A percentile compares a stretch with the other conserved stretches of the same genome.
Evolutionary conservation across 2,329 filamentous ascomycete genomes (phyloP).

Genomic region (Purpureocillium lavendulum): DNA sequence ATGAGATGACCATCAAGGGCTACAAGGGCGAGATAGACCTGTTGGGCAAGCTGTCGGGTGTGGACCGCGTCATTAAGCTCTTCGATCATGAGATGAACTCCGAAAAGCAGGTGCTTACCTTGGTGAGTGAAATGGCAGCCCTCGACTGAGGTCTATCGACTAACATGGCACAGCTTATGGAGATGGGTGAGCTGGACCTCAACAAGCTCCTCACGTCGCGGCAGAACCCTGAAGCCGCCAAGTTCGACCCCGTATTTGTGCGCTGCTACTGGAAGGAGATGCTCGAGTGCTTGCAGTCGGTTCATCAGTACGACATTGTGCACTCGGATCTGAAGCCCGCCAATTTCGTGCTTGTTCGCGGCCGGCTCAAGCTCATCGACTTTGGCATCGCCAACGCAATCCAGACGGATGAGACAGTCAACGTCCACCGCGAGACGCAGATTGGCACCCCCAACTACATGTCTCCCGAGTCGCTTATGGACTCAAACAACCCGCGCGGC

Average conservation of each 20-base stretch:
- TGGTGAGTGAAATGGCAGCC: slow-evolving; percentile 46
- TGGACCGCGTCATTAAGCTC: slow-evolving; percentile 83
- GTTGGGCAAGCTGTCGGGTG: slow-evolving; percentile 69
- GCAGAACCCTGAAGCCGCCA: slow-evolving; percentile 62
- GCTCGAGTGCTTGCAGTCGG: slow-evolving; percentile 86
- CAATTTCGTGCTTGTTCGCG: slow-evolving; percentile 90
- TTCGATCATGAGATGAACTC: slow-evolving; percentile 92
- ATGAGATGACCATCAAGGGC: slow-evolving; percentile 73
- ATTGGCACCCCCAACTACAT: slow-evolving; percentile 98
- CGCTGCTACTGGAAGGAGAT: slow-evolving; percentile 99
- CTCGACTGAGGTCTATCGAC: background rate
- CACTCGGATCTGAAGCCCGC: slow-evolving; percentile 96
- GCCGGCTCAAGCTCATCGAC: slow-evolving; percentile 89
- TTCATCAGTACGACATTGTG: slow-evolving; percentile 86
- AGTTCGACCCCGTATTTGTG: slow-evolving; percentile 81
- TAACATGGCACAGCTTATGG: slow-evolving; percentile 64
- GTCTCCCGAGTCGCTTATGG: slow-evolving; percentile 89
- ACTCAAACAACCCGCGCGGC: slow-evolving; percentile 62
- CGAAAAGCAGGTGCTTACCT: slow-evolving; percentile 78
- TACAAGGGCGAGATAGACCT: slow-evolving; percentile 96
- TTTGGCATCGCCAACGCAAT: slow-evolving; percentile 98
- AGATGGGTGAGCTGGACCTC: slow-evolving; percentile 91
- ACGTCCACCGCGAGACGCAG: slow-evolving; percentile 92
- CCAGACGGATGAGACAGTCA: slow-evolving; percentile 89
- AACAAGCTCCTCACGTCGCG: slow-evolving; percentile 73